Evolutionary conservation across 2,329 filamentous ascomycete species (phyloP), one percentile per base, ranked within the genome.

Genomic region (Emericellopsis cladophorae): DNA sequence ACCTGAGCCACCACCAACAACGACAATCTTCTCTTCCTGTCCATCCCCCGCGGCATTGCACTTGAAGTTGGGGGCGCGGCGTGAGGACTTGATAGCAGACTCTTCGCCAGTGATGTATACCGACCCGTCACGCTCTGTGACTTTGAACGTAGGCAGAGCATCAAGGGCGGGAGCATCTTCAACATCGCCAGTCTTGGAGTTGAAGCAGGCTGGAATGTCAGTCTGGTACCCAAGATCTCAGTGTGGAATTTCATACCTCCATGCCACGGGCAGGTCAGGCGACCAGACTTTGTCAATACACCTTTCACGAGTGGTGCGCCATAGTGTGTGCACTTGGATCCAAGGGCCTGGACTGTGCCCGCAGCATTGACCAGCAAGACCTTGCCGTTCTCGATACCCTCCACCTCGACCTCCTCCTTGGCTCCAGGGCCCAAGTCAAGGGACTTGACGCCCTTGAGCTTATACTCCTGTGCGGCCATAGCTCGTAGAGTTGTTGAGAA

Each of bases 221-320:
- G 31, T 34, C 31, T 22, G 21, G 6, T 4, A 9, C 12, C 4
- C 11, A 21, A 33, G 16, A 9, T 7, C 8, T 21, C 18, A 35
- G 10, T 22, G 22, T 29, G 26, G 6, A 42, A 39, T 22, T 21
- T 5, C 18, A 9, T 24, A 92, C 86, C 87, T 66, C 90, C 90
- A 58, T 96, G 90, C 92, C 92, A 96, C 4, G 90, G 88, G 59
- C 92, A 98, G 7, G 86, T 95, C 46, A 98, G 62, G 39, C 87
- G 74, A 5, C 92, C 92, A 49, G 84, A 80, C 3, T 77, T 76
- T 7, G 85, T 85, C 47, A 98, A 64, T 7, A 96, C 80, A 41
- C 92, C 92, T 50, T 90, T 87, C 40, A 79, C 77, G 48, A 98
- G 65, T 12, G 92, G 92, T 33, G 90, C 92, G 29, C 92, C 90